phyloP scores from a whole-genome alignment of 495 filamentous ascomycete species.

The Lepidopterella palustris region DNA sequence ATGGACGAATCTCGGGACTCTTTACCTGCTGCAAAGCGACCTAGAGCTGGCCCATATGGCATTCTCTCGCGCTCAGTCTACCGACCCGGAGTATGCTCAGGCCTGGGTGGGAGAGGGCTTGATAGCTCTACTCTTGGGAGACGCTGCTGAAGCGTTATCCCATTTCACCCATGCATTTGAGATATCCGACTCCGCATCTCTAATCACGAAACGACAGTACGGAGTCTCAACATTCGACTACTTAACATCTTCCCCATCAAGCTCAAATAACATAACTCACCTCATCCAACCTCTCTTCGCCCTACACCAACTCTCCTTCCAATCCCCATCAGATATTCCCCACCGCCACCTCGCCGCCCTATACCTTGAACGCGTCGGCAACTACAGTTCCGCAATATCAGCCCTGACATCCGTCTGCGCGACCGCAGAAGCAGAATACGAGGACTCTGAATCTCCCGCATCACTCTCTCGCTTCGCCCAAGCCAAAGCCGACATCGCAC shows the following conservation, averaged over 20 bases:
- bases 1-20: slow-evolving; percentile 85
- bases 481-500: slow-evolving; percentile 81
- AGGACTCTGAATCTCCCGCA: slow-evolving; percentile 65
- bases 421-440: slow-evolving; percentile 70
- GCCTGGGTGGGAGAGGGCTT: slow-evolving; percentile 94
- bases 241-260: slow-evolving; percentile 49
- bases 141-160: slow-evolving; percentile 65
- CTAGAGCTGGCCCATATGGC: slow-evolving; percentile 75
- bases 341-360: slow-evolving; percentile 74
- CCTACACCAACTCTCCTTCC: slow-evolving; percentile 67
- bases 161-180: slow-evolving; percentile 96
- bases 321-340: slow-evolving; percentile 58
- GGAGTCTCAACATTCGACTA: slow-evolving; percentile 72
- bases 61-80: slow-evolving; percentile 85
- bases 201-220: slow-evolving; percentile 68
- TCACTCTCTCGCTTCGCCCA: slow-evolving; percentile 70
- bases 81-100: slow-evolving; percentile 83
- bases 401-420: slow-evolving; percentile 61
- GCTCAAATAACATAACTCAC: slow-evolving; percentile 54
- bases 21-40: slow-evolving; percentile 81
- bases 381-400: slow-evolving; percentile 56
- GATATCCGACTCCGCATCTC: slow-evolving; percentile 69
- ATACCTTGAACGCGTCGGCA: slow-evolving; percentile 69
- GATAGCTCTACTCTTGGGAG: slow-evolving; percentile 67
- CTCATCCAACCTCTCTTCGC: slow-evolving; percentile 79